Percentiles rank a stretch among this genome's conserved stretches.
Conservation (phyloP, 768 basidiomycete species). For the Pisolithus tinctorius region DNA sequence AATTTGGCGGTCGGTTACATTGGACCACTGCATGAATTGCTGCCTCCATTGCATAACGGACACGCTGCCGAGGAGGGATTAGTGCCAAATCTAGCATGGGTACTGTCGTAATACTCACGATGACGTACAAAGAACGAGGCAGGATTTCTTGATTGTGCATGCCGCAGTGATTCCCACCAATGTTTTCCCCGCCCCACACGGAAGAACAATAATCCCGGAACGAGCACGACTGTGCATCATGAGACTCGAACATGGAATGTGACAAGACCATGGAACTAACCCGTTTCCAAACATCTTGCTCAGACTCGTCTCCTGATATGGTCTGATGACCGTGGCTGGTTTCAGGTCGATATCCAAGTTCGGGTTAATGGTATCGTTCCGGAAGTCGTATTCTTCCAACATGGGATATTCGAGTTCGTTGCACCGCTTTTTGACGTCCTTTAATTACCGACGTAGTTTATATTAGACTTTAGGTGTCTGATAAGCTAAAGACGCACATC, state of each 20-base stretch:
- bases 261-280: slow-evolving; percentile 33
- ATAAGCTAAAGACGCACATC: slow-evolving; percentile 47
- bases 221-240: slow-evolving; percentile 70
- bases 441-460: neutral
- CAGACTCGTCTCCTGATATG: slow-evolving; percentile 97
- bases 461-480: neutral
- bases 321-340: slow-evolving; percentile 93
- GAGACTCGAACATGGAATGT: neutral
- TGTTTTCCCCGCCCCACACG: slow-evolving; percentile 98
- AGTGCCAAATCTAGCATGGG: slow-evolving; percentile 1
- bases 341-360: slow-evolving; percentile 98
- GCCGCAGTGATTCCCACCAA: slow-evolving; percentile 99
- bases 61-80: slow-evolving; percentile 40
- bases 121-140: slow-evolving; percentile 94
- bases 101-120: slow-evolving; percentile 54
- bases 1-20: slow-evolving; percentile 93
- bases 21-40: slow-evolving; percentile 98
- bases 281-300: slow-evolving; percentile 99
- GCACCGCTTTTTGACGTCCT: slow-evolving; percentile 96
- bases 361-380: slow-evolving; percentile 92
- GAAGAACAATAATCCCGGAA: slow-evolving; percentile 96
- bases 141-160: slow-evolving; percentile 98
- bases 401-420: slow-evolving; percentile 97
- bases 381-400: slow-evolving; percentile 98
- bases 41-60: slow-evolving; percentile 99